These are phyloP conservation scores for Alternaria angustiovoidea DNA, from an alignment of 2,329 filamentous ascomycete species.

Conservation along the genomic window DNA sequence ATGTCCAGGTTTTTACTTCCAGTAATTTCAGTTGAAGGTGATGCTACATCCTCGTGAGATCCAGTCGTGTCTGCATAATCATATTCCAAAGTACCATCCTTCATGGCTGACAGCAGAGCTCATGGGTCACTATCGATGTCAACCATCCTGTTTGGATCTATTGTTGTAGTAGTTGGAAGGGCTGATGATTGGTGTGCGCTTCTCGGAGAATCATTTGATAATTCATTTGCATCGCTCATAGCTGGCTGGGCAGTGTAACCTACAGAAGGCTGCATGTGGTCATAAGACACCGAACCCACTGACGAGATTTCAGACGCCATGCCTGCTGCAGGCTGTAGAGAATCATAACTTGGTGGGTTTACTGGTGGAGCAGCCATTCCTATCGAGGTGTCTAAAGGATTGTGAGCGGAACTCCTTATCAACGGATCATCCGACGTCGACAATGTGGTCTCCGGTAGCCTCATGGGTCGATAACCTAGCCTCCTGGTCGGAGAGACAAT, in stretches of 20 bases:
- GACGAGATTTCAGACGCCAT: no score
- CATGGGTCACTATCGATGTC: no score
- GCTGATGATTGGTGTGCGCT: no score
- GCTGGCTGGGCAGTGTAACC: not conserved
- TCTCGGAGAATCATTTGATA: not conserved
- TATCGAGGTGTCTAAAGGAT: not conserved
- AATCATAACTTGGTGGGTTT: not conserved
- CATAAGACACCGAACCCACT: no score
- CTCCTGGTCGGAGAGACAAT: not conserved
- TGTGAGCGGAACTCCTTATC: not conserved
- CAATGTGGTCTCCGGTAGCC: not conserved
- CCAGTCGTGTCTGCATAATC: no score
- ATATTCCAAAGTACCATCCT: no score
- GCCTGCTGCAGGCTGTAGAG: not conserved
- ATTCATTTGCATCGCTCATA: not conserved
- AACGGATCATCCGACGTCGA: not conserved
- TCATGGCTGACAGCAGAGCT: no score
- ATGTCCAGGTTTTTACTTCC: no score
- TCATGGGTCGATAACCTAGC: not conserved
- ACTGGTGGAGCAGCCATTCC: not conserved
- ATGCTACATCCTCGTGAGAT: no score
- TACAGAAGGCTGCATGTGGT: not conserved
- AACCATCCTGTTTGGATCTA: no score
- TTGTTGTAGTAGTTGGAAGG: no score
- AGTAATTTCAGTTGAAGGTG: no score